Percentiles rank a stretch among this genome's conserved stretches.
These are phyloP conservation scores for Chrysosporium queenslandicum DNA, from an alignment of 2,329 filamentous ascomycete species.

Conservation along the genomic window DNA sequence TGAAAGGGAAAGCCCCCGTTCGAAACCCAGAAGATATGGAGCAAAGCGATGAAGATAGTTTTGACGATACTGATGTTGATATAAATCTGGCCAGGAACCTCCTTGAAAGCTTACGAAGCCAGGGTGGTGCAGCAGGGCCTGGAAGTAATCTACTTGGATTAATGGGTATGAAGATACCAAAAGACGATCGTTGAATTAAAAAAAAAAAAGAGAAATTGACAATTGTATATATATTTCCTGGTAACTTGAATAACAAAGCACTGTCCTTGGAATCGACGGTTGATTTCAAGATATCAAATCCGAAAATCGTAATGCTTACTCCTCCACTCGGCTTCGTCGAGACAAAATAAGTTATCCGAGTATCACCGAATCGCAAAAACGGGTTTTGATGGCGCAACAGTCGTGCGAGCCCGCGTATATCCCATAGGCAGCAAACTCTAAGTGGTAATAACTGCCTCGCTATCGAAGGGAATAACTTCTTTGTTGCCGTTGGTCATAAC, in stretches of 20 bases:
- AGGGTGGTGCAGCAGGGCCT: conserved; percentile 75
- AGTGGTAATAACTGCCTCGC: conserved; percentile 13
- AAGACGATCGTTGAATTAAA: conserved; percentile 49
- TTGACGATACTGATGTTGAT: conserved; percentile 60
- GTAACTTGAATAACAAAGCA: not conserved
- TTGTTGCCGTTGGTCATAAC: conserved; percentile 15
- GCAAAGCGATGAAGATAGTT: conserved; percentile 20
- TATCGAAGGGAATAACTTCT: conserved; percentile 16
- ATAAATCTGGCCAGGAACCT: conserved; percentile 84
- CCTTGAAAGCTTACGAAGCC: conserved; percentile 83
- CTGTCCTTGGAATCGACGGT: not conserved
- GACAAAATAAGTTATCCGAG: not conserved
- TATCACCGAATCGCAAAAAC: not conserved
- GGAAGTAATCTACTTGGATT: conserved; percentile 77
- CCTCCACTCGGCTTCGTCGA: not conserved
- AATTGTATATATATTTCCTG: not conserved
- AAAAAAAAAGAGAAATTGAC: not conserved
- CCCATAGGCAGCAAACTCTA: not conserved
- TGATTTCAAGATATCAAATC: not conserved
- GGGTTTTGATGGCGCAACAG: not conserved
- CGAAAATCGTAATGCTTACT: not conserved
- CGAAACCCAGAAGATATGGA: conserved; percentile 18
- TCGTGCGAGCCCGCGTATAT: not conserved
- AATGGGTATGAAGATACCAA: conserved; percentile 72
- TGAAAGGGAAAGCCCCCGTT: conserved; percentile 25